Evolutionary conservation across 768 basidiomycete genomes (phyloP).

Genomic region (Chlorophyllum brunneum): DNA sequence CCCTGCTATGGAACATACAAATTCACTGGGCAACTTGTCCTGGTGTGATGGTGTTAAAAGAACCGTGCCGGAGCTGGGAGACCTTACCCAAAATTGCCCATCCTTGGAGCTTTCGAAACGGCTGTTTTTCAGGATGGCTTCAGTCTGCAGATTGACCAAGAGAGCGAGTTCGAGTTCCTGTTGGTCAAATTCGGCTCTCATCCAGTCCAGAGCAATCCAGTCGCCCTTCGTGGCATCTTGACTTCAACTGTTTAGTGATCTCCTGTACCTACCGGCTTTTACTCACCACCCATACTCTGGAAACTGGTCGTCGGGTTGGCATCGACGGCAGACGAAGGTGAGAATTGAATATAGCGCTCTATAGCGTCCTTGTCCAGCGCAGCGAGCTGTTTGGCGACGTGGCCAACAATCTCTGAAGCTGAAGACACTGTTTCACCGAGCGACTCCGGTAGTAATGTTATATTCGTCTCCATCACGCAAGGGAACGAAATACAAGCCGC

Average conservation of each 20-base stretch:
- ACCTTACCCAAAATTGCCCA: slow-evolving; percentile 18
- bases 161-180: slow-evolving; percentile 22
- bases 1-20: background rate
- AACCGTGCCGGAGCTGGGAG: background rate
- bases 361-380: slow-evolving; percentile 30
- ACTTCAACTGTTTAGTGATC: background rate
- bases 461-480: slow-evolving; percentile 52
- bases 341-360: slow-evolving; percentile 36
- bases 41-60: background rate
- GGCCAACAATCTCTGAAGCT: slow-evolving; percentile 37
- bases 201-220: slow-evolving; percentile 25
- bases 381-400: slow-evolving; percentile 32
- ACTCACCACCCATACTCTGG: slow-evolving; percentile 43
- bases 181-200: slow-evolving; percentile 7
- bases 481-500: slow-evolving; percentile 40
- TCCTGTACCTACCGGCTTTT: background rate
- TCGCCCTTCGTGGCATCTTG: slow-evolving; percentile 27
- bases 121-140: slow-evolving; percentile 17
- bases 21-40: background rate
- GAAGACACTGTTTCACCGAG: slow-evolving; percentile 19
- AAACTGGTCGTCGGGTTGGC: slow-evolving; percentile 46
- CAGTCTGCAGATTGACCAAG: slow-evolving; percentile 22
- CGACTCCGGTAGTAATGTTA: slow-evolving; percentile 36
- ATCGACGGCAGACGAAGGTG: slow-evolving; percentile 57
- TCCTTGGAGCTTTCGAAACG: slow-evolving; percentile 15